Evolutionary conservation across 768 basidiomycete genomes (phyloP), one percentile per base, ranked within the genome.

Genomic region (Xerocomus brunneocitrinus): DNA sequence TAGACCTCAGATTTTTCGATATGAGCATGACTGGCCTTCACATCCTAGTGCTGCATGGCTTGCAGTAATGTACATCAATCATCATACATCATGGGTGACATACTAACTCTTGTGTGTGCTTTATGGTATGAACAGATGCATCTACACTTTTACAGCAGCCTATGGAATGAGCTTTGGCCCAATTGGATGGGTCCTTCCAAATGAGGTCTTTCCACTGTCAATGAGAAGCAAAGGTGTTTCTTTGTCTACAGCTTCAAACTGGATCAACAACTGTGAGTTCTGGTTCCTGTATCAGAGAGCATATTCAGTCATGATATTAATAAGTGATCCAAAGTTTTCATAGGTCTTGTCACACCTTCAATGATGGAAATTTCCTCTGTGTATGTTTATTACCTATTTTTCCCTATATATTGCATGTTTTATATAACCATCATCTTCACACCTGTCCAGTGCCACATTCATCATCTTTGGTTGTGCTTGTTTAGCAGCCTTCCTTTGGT

Each of bases 171-270:
- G 85, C 31, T 82, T 87, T 56, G 90, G 90, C 1, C 89, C 91
- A 0, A 78, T 92, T 55, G 84, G 83, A 3, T 93, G 91, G 91
- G 82, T 91, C 2, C 78, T 93, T 8, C 87, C 91, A 0, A 84
- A 81, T 57, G 91, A 94, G 68, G 83, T 94, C 2, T 91, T 92
- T 62, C 82, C 91, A 1, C 72, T 89, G 0, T 85, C 87, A 3
- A 77, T 89, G 71, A 76, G 91, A 56, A 85, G 87, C 59, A 85
- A 84, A 63, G 92, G 92, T 45, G 91, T 93, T 5, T 82, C 90
- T 24, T 62, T 95, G 22, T 84, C 89, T 19, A 92, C 91, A 2
- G 86, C 89, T 3, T 88, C 86, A n/a, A 89, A 89, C 58, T 92
- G 90, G 90, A 60, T 80, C 25, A 91, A 91, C 62, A 92, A 92